Evolutionary conservation across 768 basidiomycete genomes (phyloP).

Genomic region (Lyophyllum decastes): DNA sequence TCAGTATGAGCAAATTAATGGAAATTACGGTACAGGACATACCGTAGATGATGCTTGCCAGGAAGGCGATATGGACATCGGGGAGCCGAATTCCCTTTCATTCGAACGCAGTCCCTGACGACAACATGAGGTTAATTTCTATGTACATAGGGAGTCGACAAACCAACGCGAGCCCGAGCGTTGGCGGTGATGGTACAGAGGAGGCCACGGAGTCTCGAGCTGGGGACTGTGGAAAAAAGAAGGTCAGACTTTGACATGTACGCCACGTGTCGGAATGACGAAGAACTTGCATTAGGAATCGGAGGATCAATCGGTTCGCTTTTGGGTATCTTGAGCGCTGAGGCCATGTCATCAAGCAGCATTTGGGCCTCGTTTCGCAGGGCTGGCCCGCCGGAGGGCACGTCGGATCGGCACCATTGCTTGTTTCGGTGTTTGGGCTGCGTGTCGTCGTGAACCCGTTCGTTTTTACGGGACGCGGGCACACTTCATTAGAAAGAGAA

Average conservation of each 20-base stretch:
- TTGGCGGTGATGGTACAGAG: background rate
- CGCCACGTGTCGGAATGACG: background rate
- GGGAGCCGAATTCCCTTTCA: background rate
- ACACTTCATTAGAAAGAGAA: background rate
- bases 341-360: constrained; percentile 14
- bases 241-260: background rate
- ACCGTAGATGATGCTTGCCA: constrained; percentile 5
- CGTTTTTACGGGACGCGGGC: background rate
- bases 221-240: constrained; percentile 2
- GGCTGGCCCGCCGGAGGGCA: background rate
- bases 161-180: background rate
- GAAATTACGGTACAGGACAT: background rate
- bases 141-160: background rate
- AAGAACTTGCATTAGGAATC: constrained; percentile 16
- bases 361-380: constrained; percentile 13
- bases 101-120: background rate
- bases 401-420: constrained; percentile 4
- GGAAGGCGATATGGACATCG: constrained; percentile 15
- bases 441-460: background rate
- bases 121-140: background rate
- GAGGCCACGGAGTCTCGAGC: constrained; percentile 4
- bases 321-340: constrained; percentile 13
- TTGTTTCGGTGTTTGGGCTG: background rate
- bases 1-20: background rate
- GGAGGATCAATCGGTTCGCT: constrained; percentile 15